Evolutionary conservation across 2,329 filamentous ascomycete species (phyloP).

Genomic region (Phaeosphaeria sp.): DNA sequence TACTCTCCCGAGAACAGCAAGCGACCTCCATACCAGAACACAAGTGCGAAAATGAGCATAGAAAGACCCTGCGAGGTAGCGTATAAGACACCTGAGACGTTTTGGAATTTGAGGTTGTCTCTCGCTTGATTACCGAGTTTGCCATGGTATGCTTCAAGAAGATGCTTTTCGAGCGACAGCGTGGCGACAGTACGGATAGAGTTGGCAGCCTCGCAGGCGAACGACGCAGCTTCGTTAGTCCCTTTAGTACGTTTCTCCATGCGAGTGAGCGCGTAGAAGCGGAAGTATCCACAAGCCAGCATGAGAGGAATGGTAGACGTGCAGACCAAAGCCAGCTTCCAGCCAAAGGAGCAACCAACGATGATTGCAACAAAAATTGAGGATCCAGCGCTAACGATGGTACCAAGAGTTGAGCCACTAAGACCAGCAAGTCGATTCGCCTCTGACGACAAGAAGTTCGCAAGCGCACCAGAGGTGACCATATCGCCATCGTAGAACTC

Average conservation of each 20-base stretch:
- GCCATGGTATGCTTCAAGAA: constrained; percentile 73
- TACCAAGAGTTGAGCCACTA: constrained; percentile 86
- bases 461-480: constrained; percentile 88
- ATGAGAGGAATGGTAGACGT: constrained; percentile 79
- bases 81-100: constrained; percentile 80
- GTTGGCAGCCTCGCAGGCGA: constrained; percentile 91
- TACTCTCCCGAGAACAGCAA: constrained; percentile 56
- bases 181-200: constrained; percentile 96
- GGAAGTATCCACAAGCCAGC: constrained; percentile 81
- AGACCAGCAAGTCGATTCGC: constrained; percentile 90
- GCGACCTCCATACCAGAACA: constrained; percentile 49
- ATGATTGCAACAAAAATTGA: constrained; percentile 78
- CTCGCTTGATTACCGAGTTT: constrained; percentile 74
- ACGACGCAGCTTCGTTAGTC: constrained; percentile 81
- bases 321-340: constrained; percentile 88
- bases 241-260: constrained; percentile 77
- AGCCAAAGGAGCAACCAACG: constrained; percentile 75
- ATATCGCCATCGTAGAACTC: constrained; percentile 90
- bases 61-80: constrained; percentile 83
- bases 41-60: constrained; percentile 46
- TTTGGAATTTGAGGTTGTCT: constrained; percentile 73
- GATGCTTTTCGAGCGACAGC: constrained; percentile 84
- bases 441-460: constrained; percentile 70
- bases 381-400: constrained; percentile 78
- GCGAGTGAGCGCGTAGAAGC: constrained; percentile 89